Evolutionary conservation across 164 flowering plant genomes (phyloP).

Genomic region (Stephania yunnanensis): DNA sequence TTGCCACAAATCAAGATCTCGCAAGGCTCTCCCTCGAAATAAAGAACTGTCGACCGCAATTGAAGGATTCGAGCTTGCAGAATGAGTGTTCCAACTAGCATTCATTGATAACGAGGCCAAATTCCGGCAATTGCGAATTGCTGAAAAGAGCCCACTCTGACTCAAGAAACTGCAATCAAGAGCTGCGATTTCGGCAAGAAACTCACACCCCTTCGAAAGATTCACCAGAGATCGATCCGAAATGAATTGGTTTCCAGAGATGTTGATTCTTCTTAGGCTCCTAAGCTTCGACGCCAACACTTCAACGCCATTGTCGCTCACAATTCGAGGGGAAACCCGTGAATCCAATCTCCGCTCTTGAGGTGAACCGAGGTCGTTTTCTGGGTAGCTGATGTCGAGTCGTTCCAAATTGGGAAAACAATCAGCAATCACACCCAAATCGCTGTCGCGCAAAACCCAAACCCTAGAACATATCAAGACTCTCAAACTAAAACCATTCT

Average conservation of each 20-base stretch:
- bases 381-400: conserved; percentile 49
- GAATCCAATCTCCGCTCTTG: neutral
- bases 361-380: neutral
- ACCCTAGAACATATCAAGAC: conserved; percentile 30
- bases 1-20: conserved; percentile 29
- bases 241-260: conserved; percentile 46
- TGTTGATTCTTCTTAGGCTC: conserved; percentile 28
- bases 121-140: conserved; percentile 15
- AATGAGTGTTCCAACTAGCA: conserved; percentile 16
- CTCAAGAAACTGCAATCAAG: conserved; percentile 37
- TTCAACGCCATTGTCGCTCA: neutral
- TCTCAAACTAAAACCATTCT: conserved; percentile 26
- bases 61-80: neutral
- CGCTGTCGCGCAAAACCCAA: conserved; percentile 19
- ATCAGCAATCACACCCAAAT: conserved; percentile 30
- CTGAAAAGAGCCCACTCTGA: conserved; percentile 25
- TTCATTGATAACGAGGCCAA: conserved; percentile 30
- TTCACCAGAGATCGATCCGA: conserved; percentile 35
- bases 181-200: conserved; percentile 29
- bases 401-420: conserved; percentile 41
- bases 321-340: neutral
- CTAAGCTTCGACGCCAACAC: conserved; percentile 22
- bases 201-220: conserved; percentile 29
- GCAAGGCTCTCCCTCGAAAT: conserved; percentile 17
- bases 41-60: conserved; percentile 16